Evolutionary conservation across 495 filamentous ascomycete species (phyloP).

Genomic region (Penicillium parvum): DNA sequence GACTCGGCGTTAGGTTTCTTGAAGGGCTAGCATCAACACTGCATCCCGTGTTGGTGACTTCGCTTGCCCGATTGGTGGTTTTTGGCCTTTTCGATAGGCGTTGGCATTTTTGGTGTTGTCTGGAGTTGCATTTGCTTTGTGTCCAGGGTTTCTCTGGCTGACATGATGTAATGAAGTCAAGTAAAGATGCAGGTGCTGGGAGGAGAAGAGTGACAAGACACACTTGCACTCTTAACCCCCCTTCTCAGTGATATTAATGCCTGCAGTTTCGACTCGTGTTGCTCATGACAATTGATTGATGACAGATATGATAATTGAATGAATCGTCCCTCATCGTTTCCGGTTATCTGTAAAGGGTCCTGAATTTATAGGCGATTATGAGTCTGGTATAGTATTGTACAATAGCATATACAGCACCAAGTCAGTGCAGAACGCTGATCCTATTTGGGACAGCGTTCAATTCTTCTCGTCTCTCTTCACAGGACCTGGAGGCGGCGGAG

Average conservation of each 20-base stretch:
- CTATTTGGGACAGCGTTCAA: background rate
- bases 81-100: constrained; percentile 22
- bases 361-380: background rate
- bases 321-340: constrained; percentile 7
- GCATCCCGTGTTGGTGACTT: constrained; percentile 6
- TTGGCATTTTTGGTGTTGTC: constrained; percentile 36
- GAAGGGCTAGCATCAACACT: constrained; percentile 5
- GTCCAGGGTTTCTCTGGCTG: constrained; percentile 25
- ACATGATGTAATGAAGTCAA: constrained; percentile 40
- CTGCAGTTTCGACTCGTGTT: constrained; percentile 18
- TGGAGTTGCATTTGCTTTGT: constrained; percentile 26
- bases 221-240: background rate
- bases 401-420: constrained; percentile 1
- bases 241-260: constrained; percentile 17
- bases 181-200: constrained; percentile 19
- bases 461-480: constrained; percentile 22
- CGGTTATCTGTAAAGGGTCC: background rate
- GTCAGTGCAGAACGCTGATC: constrained; percentile 4
- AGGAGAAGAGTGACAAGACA: constrained; percentile 1
- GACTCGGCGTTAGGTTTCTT: constrained; percentile 28
- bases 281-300: constrained; percentile 22
- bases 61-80: constrained; percentile 18
- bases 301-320: constrained; percentile 31
- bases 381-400: constrained; percentile 6
- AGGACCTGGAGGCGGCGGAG: constrained; percentile 30